Base-by-base conservation (phyloP, 2,329 filamentous ascomycete genomes). In the Drechslerella stenobrocha region DNA sequence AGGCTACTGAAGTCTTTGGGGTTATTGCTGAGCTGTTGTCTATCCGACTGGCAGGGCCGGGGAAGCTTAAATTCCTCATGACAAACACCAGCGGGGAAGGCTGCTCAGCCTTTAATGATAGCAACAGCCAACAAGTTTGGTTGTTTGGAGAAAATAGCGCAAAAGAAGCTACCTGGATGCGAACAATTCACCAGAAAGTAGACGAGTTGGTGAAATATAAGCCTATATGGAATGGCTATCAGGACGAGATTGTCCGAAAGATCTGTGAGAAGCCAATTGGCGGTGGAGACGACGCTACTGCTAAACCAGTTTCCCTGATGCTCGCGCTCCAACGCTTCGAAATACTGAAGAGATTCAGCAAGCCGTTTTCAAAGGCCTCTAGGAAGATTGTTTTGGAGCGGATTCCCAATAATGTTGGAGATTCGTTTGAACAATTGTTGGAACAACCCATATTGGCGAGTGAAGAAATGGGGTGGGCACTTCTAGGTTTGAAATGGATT, bases 191-290 rank as follows among this genome's bases (percentile, higher is more conserved):
- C 15, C n/a, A 42, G 22, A n/a, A 42, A 20, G 18, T 42, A 18
- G 37, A 42, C 37, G 37, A 42, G 37, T 42, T 42, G 37, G 37
- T 42, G 9, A 42, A 42, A 20, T 42, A 42, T 18, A 42, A 42
- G 7, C 37, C 37, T 4, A 18, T 42, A 5, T 42, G 37, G 37
- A 42, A 42, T 20, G 37, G 37, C 37, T 42, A 5, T 20, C 37
- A 42, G 15, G 37, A 42, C 13, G 37, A 42, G 8, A 42, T 42
- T 42, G 15, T 42, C 18, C 37, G 15, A 3, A 18, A 42, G 22
- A 18, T 42, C 4, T 42, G 37, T 18, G 37, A 20, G 15, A 42
- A 18, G 9, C 37, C 37, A 18, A 18, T 18, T 20, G 22, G 18
- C 15, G 22, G n/a, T 7, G 37, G 22, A 7, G 5, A 5, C 11